These are phyloP conservation scores for Aspergillus coremiiformis DNA, from an alignment of 495 filamentous ascomycete genomes.

Conservation along the genomic window DNA sequence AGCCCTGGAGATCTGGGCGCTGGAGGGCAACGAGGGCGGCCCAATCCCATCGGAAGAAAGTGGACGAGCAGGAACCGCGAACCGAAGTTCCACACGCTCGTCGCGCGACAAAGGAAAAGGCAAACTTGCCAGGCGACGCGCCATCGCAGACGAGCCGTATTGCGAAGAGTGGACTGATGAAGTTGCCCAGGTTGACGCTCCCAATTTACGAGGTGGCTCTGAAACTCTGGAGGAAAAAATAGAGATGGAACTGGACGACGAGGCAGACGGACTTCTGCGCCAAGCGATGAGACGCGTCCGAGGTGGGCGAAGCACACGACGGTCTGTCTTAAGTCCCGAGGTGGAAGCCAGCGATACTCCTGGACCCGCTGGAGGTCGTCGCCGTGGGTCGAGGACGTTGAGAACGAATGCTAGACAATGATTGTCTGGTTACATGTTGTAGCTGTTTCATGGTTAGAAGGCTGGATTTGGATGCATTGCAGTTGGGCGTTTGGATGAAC, in stretches of 20 bases:
- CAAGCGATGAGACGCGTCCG: slow-evolving; percentile 33
- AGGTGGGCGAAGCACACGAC: slow-evolving; percentile 20
- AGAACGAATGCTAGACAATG: slow-evolving; percentile 24
- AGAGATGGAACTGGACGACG: slow-evolving; percentile 38
- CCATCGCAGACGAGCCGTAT: slow-evolving; percentile 14
- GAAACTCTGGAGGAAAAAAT: slow-evolving; percentile 28
- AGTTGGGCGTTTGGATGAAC: slow-evolving; percentile 1
- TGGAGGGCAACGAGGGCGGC: slow-evolving; percentile 31
- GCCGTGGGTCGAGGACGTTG: slow-evolving; percentile 15
- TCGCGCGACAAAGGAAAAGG: slow-evolving; percentile 28
- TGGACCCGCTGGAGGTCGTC: slow-evolving; percentile 11
- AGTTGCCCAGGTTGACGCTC: slow-evolving; percentile 22
- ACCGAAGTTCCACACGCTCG: slow-evolving; percentile 16
- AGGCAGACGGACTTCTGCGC: slow-evolving; percentile 33
- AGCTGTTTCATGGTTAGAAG: not conserved
- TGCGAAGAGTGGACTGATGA: slow-evolving; percentile 35
- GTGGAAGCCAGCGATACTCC: slow-evolving; percentile 20
- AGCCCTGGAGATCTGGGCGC: slow-evolving; percentile 60
- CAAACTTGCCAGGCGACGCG: slow-evolving; percentile 20
- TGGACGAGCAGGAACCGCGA: slow-evolving; percentile 6
- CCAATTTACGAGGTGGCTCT: slow-evolving; percentile 3
- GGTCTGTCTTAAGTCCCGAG: slow-evolving; percentile 13
- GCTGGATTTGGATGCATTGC: slow-evolving; percentile 2
- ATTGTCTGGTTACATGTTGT: not conserved
- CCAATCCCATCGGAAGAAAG: slow-evolving; percentile 15